Percentiles rank a stretch among this genome's conserved stretches.
phyloP scores from a whole-genome alignment of 495 filamentous ascomycete species.

The Podospora tetraspora region DNA sequence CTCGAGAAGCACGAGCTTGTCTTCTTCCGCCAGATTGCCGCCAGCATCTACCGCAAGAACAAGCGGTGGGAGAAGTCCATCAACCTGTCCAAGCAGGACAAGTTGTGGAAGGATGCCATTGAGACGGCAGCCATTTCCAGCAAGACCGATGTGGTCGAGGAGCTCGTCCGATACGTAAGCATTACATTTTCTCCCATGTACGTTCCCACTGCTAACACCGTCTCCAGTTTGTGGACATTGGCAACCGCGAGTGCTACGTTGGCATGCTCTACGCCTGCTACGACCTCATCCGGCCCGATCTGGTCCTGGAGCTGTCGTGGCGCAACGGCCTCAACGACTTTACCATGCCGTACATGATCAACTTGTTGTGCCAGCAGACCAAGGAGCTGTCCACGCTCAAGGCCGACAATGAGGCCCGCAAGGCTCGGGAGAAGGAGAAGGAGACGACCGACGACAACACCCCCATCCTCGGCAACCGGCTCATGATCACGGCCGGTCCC shows the following conservation, averaged over 20 bases:
- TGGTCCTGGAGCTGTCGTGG: slow-evolving; percentile 96
- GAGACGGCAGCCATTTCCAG: slow-evolving; percentile 95
- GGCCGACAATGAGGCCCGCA: slow-evolving; percentile 97
- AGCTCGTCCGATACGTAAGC: slow-evolving; percentile 93
- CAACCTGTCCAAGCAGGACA: slow-evolving; percentile 95
- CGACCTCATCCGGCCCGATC: slow-evolving; percentile 86
- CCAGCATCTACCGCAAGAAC: slow-evolving; percentile 98
- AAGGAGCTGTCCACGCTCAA: slow-evolving; percentile 77
- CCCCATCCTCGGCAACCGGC: slow-evolving; percentile 84
- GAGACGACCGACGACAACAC: slow-evolving; percentile 87
- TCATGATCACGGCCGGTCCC: slow-evolving; percentile 97
- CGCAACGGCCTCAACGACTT: slow-evolving; percentile 91
- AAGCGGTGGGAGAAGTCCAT: slow-evolving; percentile 99
- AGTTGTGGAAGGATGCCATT: slow-evolving; percentile 98
- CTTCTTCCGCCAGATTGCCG: slow-evolving; percentile 98
- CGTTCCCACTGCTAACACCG: slow-evolving; percentile 27
- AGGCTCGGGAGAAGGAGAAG: slow-evolving; percentile 77
- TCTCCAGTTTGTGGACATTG: slow-evolving; percentile 92
- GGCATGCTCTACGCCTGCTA: slow-evolving; percentile 99
- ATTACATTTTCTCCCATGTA: slow-evolving; percentile 5
- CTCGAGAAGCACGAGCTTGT: slow-evolving; percentile 95
- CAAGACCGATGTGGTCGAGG: slow-evolving; percentile 89
- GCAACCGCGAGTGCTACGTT: slow-evolving; percentile 97
- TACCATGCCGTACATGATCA: slow-evolving; percentile 99
- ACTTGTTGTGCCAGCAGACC: slow-evolving; percentile 86